Base-by-base conservation (phyloP, 2,329 filamentous ascomycete genomes). In the Phialophora chinensis region DNA sequence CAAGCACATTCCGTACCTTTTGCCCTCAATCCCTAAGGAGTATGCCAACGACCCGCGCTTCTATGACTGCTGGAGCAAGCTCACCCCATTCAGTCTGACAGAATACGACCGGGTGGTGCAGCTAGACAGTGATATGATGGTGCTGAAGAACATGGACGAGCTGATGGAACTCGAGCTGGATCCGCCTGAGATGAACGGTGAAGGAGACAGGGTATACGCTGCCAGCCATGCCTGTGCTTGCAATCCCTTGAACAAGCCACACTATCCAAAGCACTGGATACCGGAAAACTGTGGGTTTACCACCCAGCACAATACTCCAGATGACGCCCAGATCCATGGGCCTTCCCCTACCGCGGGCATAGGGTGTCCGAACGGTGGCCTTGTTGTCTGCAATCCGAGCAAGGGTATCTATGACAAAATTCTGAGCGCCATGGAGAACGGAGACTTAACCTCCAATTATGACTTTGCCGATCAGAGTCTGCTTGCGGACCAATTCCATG, bases 51-150 rank as follows among this genome's bases (percentile, higher is more conserved):
- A 96, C 78, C 88, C 90, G 58, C 89, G 93, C 72, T 96, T 96
- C 84, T 90, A 92, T 79, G 91, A 96, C 78, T 93, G 90, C 83
- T 97, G 92, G 92, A 91, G 86, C 78, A 97, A 96, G 80, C 86
- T 97, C 31, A 86, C 89, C 17, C 88, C 90, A 5, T 97, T 96
- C 77, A 88, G 86, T 25, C 83, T 96, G 35, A 84, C 84, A 20
- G 88, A 93, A 76, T 96, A 93, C 79, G 84, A 89, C 29, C 86
- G 92, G 49, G 87, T 96, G 38, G 90, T 96, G 42, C 90, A 92
- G 79, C 84, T 97, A 62, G 93, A 97, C 79, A 90, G 89, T 74
- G 93, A 97, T 80, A 96, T 96, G 92, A 80, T 96, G 59, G 88
- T 92, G 7, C 79, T 89, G 71, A 84, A 84, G 73, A 96, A 96